Percentiles rank a stretch among this genome's conserved stretches.
Evolutionary conservation across 2,329 filamentous ascomycete species (phyloP).

Genomic region (Colletotrichum orbiculare): DNA sequence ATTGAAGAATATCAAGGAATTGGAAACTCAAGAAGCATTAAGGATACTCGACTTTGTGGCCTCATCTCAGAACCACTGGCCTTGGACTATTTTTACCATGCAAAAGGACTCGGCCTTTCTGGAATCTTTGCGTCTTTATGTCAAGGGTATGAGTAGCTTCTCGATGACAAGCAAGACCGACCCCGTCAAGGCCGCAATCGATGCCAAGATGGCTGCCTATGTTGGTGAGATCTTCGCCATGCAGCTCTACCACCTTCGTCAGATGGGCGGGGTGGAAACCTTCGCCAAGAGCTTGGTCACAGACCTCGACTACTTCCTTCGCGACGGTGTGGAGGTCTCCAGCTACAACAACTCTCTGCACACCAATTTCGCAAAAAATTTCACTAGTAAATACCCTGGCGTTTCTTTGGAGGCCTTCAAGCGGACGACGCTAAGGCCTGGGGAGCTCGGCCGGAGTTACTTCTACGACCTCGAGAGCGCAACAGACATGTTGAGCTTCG

Average conservation of each 20-base stretch:
- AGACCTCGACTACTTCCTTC: constrained; percentile 82
- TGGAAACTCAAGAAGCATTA: constrained; percentile 74
- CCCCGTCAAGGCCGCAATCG: constrained; percentile 66
- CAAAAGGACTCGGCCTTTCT: constrained; percentile 81
- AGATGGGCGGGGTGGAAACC: constrained; percentile 73
- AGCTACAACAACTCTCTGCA: constrained; percentile 91
- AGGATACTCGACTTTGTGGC: constrained; percentile 89
- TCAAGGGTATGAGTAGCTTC: constrained; percentile 67
- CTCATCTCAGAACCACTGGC: constrained; percentile 92
- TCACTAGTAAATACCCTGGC: constrained; percentile 79
- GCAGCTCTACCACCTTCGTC: constrained; percentile 87
- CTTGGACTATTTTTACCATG: constrained; percentile 88
- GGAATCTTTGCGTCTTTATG: constrained; percentile 75
- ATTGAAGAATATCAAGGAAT: constrained; percentile 71
- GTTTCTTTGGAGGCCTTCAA: constrained; percentile 84
- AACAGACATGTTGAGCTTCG: constrained; percentile 78
- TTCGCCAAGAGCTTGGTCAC: constrained; percentile 79
- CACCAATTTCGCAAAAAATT: constrained; percentile 85
- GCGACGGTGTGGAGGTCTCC: constrained; percentile 81
- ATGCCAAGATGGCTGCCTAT: constrained; percentile 80
- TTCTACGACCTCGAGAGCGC: constrained; percentile 87
- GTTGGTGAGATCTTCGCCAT: constrained; percentile 91
- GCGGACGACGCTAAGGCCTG: constrained; percentile 73
- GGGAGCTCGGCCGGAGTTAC: constrained; percentile 78
- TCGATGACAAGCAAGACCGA: constrained; percentile 65